Evolutionary conservation across 129 eudicot species (phyloP), one percentile per base, ranked within the genome.

Genomic region (Saposhnikovia divaricata): DNA sequence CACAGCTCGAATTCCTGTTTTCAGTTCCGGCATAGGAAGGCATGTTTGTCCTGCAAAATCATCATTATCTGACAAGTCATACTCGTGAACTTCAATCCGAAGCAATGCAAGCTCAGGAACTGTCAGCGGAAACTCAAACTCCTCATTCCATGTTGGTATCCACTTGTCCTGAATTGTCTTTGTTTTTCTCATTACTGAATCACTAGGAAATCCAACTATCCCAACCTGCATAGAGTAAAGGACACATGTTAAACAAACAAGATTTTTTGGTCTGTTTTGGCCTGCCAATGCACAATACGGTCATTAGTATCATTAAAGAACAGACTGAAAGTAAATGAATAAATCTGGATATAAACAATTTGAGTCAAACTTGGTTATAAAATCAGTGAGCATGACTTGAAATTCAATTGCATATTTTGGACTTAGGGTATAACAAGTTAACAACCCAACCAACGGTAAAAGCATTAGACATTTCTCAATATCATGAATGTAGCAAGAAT

Each of bases 1-100:
- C 28, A 86, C 80, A 16, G 84, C 39, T 15, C 86, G 72, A 23
- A 86, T 82, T 53, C 89, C 89, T 3, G 82, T 80, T 83, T 65
- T 86, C 78, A 86, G 78, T 47, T 86, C 89, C 0, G 86, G 74
- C 14, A 86, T 80, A 39, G 86, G 84, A 55, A 82, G 79, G 46
- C 84, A 86, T 23, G 89, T 86, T 31, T 86, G 89, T 16, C 89
- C 89, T 5, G 73, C 89, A 80, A 86, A 86, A 51, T 80, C 89
- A 28, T 86, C 83, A 79, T 77, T 82, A 28, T 80, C 82, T 0
- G 81, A 48, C 50, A 65, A 61, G 70, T 86, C 83, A 63, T 86
- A 39, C 53, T 86, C 89, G 11, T 74, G 74, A 46, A 86, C 86
- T 83, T 82, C 84, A 23, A 86, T 80, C 57, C 89, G 65, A 57